These are phyloP conservation scores for Vitis hybrid DNA, from an alignment of 177 flowering plant species.

Conservation along the genomic window DNA sequence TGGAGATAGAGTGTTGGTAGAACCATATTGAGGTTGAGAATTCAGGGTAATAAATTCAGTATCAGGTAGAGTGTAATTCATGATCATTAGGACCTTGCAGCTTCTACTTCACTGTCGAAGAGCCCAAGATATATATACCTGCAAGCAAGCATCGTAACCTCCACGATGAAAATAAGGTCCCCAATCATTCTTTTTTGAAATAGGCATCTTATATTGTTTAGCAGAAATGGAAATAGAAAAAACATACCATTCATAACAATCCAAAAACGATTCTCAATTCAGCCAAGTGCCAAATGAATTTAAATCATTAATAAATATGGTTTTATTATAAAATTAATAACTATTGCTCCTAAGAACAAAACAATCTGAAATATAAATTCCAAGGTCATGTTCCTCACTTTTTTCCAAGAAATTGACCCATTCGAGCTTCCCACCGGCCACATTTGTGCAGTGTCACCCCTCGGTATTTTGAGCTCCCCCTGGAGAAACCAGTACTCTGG, in stretches of 20 bases:
- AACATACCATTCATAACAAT: constrained; percentile 7
- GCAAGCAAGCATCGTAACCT: constrained; percentile 47
- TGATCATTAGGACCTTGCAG: constrained; percentile 65
- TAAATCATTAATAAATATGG: background rate
- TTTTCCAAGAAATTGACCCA: constrained; percentile 93
- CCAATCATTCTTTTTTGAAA: constrained; percentile 26
- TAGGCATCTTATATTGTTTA: constrained; percentile 22
- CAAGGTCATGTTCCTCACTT: constrained; percentile 42
- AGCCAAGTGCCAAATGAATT: constrained; percentile 5
- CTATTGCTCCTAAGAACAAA: background rate
- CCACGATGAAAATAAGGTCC: constrained; percentile 33
- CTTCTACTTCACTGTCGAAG: constrained; percentile 69
- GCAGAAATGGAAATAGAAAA: constrained; percentile 9
- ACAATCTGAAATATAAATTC: background rate
- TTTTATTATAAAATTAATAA: too few species aligned
- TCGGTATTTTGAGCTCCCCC: constrained; percentile 85
- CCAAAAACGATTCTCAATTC: constrained; percentile 13
- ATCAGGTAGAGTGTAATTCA: constrained; percentile 35
- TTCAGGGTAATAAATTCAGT: constrained; percentile 28
- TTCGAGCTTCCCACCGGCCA: constrained; percentile 92
- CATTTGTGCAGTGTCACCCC: constrained; percentile 93
- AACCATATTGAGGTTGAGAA: constrained; percentile 30
- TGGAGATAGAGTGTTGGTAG: constrained; percentile 30
- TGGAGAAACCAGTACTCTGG: constrained; percentile 82
- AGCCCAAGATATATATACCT: constrained; percentile 78